These are phyloP conservation scores for Tritrichomonas musculus DNA, from an alignment of 208 protist species.

Conservation along the genomic window DNA sequence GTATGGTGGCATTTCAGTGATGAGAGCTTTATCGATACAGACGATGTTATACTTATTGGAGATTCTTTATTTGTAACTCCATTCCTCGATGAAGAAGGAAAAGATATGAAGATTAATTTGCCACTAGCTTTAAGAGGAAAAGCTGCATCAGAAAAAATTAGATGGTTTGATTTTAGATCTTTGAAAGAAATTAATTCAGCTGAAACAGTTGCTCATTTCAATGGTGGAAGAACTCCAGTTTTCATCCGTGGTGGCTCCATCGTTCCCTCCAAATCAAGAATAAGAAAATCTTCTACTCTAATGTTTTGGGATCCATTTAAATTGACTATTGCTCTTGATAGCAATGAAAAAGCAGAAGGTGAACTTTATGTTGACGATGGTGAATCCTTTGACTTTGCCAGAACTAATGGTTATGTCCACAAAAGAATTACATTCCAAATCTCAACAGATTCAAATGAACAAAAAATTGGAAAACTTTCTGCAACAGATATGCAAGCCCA, in stretches of 20 bases:
- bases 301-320: constrained; percentile 63
- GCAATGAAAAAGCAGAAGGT: constrained; percentile 29
- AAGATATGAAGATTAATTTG: constrained; percentile 62
- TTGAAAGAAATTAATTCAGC: background rate
- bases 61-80: constrained; percentile 63
- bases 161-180: constrained; percentile 60
- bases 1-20: constrained; percentile 81
- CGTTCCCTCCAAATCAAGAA: constrained; percentile 71
- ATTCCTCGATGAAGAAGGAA: constrained; percentile 20
- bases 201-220: background rate
- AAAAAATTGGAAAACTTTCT: too few species aligned
- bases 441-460: too few species aligned
- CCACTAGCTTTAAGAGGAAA: constrained; percentile 63
- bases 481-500: too few species aligned
- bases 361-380: constrained; percentile 47
- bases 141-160: too few species aligned
- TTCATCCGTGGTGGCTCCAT: constrained; percentile 79
- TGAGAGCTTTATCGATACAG: constrained; percentile 56
- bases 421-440: background rate
- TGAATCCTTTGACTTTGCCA: constrained; percentile 22
- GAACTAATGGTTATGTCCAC: background rate
- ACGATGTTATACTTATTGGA: constrained; percentile 75
- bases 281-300: constrained; percentile 66
- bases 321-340: constrained; percentile 49
- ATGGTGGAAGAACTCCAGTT: constrained; percentile 65